Evolutionary conservation across 352 stramenopile genomes (phyloP).

Genomic region (Pythium dissotocum): DNA sequence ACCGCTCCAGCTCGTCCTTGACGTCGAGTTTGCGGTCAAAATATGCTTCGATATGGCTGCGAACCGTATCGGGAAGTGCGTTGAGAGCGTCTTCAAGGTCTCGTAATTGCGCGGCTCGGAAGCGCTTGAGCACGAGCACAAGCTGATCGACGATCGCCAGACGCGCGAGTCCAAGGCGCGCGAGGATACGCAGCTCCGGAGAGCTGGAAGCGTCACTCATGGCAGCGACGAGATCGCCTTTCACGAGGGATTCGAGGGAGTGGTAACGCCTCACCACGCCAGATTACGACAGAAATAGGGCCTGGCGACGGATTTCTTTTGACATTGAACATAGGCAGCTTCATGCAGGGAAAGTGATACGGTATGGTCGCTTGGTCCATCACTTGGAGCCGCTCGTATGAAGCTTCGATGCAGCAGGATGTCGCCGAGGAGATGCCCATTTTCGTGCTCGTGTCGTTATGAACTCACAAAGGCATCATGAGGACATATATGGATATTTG

Average conservation of each 20-base stretch:
- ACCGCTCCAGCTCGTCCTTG: conserved; percentile 58
- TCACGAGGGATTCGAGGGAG: background rate
- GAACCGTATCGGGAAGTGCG: conserved; percentile 14
- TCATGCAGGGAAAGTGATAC: background rate
- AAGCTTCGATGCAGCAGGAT: background rate
- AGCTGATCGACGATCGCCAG: conserved; percentile 41
- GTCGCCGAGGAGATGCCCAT: too few species aligned
- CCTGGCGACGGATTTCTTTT: background rate
- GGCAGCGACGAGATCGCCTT: background rate
- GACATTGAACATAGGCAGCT: background rate
- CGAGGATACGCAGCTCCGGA: conserved; percentile 35
- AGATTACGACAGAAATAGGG: conserved; percentile 15
- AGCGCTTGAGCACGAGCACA: conserved; percentile 36
- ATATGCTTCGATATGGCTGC: conserved; percentile 37
- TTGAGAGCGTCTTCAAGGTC: conserved; percentile 37
- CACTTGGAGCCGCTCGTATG: too few species aligned
- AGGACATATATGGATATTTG: background rate
- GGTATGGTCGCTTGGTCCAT: too few species aligned
- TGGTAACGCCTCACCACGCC: background rate
- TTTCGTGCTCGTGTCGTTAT: too few species aligned
- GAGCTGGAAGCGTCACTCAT: background rate
- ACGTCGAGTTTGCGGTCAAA: conserved; percentile 65
- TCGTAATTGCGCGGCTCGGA: conserved; percentile 44
- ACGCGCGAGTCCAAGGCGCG: conserved; percentile 40
- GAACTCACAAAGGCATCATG: too few species aligned